phyloP scores from a whole-genome alignment of 352 stramenopile genomes.

The Pythium brachiatum region DNA sequence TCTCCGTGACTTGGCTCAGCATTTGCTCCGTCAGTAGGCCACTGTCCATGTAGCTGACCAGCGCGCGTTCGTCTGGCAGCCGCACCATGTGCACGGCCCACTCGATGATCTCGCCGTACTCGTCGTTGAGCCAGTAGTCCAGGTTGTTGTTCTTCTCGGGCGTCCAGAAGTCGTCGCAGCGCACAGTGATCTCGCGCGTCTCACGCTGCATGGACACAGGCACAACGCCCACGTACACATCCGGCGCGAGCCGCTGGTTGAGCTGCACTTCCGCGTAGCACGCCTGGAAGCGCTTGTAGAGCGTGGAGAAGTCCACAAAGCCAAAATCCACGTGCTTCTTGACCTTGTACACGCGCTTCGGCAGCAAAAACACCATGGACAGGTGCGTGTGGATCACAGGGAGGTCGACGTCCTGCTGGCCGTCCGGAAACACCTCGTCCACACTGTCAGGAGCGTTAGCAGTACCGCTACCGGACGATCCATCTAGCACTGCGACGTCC shows the following conservation, averaged over 20 bases:
- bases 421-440: conserved; percentile 10
- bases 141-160: conserved; percentile 54
- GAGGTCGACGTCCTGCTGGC: conserved; percentile 8
- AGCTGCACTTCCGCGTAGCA: conserved; percentile 72
- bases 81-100: conserved; percentile 76
- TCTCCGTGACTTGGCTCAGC: conserved; percentile 39
- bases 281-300: conserved; percentile 70
- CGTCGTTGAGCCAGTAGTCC: conserved; percentile 65
- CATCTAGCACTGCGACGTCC: conserved; percentile 26
- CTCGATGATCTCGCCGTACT: conserved; percentile 70
- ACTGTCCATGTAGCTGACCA: conserved; percentile 39
- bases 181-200: conserved; percentile 46
- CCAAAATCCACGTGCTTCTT: conserved; percentile 77
- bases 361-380: conserved; percentile 68
- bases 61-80: conserved; percentile 51
- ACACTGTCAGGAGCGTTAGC: neutral
- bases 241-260: conserved; percentile 60
- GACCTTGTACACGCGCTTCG: conserved; percentile 64
- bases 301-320: conserved; percentile 70
- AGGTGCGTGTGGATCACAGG: conserved; percentile 67
- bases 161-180: conserved; percentile 67
- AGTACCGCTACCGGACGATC: neutral
- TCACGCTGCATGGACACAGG: conserved; percentile 63
- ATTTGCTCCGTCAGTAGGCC: conserved; percentile 32
- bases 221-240: conserved; percentile 67